Evolutionary conservation across 257 asterid genomes (phyloP).

Genomic region (Phtheirospermum japonicum): DNA sequence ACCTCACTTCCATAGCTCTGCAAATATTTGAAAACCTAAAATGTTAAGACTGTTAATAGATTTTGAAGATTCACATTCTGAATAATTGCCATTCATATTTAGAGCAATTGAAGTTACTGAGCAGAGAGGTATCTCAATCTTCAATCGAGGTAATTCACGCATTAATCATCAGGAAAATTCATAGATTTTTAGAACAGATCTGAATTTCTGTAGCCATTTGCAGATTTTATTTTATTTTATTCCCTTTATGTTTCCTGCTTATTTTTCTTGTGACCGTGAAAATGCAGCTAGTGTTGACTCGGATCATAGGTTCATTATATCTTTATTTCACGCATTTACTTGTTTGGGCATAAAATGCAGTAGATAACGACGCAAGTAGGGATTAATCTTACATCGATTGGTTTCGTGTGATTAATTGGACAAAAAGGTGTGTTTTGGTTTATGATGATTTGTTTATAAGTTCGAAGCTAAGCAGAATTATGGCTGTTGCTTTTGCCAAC

Average conservation of each 20-base stretch:
- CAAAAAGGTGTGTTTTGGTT: not conserved
- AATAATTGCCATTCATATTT: slow-evolving; percentile 7
- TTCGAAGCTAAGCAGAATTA: slow-evolving; percentile 6
- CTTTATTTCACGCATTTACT: slow-evolving; percentile 17
- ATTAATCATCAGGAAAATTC: not conserved
- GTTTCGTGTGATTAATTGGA: not conserved
- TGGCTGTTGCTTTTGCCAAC: no score
- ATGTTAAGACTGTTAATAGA: not conserved
- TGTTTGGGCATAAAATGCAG: slow-evolving; percentile 21
- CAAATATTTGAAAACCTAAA: slow-evolving; percentile 15
- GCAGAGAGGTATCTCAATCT: slow-evolving; percentile 25
- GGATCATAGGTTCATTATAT: slow-evolving; percentile 6
- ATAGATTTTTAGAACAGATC: slow-evolving; percentile 26
- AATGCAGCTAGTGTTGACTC: slow-evolving; percentile 25
- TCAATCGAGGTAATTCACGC: slow-evolving; percentile 35
- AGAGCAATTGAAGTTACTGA: slow-evolving; percentile 14
- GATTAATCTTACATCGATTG: slow-evolving; percentile 13
- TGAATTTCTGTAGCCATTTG: slow-evolving; percentile 24
- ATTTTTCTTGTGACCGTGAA: slow-evolving; percentile 15
- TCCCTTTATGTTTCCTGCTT: not conserved
- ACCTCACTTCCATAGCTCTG: slow-evolving; percentile 20
- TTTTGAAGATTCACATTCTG: slow-evolving; percentile 16
- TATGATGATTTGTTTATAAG: slow-evolving; percentile 6
- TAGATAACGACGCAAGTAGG: slow-evolving; percentile 10
- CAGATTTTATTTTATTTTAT: not conserved